Conservation (phyloP, 768 basidiomycete genomes). For the Agaricus subrufescens region DNA sequence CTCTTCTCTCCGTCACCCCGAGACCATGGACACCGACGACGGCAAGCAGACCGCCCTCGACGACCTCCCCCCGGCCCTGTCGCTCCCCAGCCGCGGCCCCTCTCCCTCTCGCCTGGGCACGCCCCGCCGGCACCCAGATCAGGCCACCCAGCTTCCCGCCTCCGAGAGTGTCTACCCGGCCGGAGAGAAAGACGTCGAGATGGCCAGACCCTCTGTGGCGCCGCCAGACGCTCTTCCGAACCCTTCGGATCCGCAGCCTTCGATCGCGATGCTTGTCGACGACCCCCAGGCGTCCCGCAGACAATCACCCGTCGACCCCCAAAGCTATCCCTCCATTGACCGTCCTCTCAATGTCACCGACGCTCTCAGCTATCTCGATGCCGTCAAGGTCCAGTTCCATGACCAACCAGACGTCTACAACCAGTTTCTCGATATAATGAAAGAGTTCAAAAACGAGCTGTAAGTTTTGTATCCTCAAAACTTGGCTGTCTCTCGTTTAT, state of each 20-base stretch:
- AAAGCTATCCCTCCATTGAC: conserved; percentile 25
- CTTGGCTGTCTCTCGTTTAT: neutral
- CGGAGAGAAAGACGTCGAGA: conserved; percentile 9
- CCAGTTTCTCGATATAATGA: conserved; percentile 95
- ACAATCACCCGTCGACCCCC: conserved; percentile 25
- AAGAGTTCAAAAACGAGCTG: conserved; percentile 96
- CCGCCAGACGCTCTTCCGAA: conserved; percentile 3
- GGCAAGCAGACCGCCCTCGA: neutral
- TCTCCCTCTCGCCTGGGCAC: neutral
- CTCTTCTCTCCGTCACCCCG: conserved; percentile 9
- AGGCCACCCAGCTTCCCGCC: neutral
- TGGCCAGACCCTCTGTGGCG: conserved; percentile 4
- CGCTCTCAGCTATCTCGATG: conserved; percentile 88
- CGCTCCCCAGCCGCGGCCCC: conserved; percentile 3
- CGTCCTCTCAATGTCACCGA: conserved; percentile 93
- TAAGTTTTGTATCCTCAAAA: conserved; percentile 31
- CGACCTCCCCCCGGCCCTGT: neutral
- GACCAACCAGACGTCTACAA: conserved; percentile 96
- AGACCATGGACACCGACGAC: conserved; percentile 13
- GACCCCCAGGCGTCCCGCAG: conserved; percentile 18
- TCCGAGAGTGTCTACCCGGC: conserved; percentile 6
- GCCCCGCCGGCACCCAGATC: conserved; percentile 7
- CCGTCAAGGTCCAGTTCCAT: conserved; percentile 86
- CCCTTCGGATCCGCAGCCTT: conserved; percentile 32
- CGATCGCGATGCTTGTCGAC: conserved; percentile 23